A percentile compares a stretch with the other conserved stretches of the same genome.
Evolutionary conservation across 495 filamentous ascomycete species (phyloP).

Genomic region (Aspergillus heteromorphus): DNA sequence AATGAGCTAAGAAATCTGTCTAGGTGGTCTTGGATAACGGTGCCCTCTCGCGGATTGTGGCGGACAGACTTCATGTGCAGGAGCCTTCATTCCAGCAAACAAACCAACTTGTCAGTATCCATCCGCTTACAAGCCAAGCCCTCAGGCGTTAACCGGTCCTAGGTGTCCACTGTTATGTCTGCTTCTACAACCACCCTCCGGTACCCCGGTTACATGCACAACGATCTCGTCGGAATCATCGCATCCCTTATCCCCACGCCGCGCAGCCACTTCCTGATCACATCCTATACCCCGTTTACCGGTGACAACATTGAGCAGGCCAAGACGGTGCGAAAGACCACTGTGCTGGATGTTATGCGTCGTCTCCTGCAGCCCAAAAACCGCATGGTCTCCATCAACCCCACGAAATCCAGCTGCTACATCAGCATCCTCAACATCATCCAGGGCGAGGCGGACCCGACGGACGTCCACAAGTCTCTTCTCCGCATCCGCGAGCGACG

Average conservation of each 20-base stretch:
- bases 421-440: constrained; percentile 99
- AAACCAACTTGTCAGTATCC: constrained; percentile 71
- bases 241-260: constrained; percentile 94
- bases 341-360: constrained; percentile 95
- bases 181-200: constrained; percentile 92
- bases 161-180: constrained; percentile 96
- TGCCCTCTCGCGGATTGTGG: constrained; percentile 87
- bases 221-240: constrained; percentile 94
- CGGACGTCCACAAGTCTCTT: constrained; percentile 94
- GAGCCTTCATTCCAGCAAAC: constrained; percentile 94
- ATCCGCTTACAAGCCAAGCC: neutral
- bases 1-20: constrained; percentile 4
- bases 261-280: constrained; percentile 96
- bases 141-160: constrained; percentile 1
- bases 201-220: constrained; percentile 99
- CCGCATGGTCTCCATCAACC: constrained; percentile 94
- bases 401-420: constrained; percentile 95
- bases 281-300: constrained; percentile 95
- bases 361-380: constrained; percentile 95
- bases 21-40: constrained; percentile 94
- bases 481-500: constrained; percentile 92
- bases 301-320: constrained; percentile 92
- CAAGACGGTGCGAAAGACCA: constrained; percentile 95
- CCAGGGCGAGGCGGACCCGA: constrained; percentile 94
- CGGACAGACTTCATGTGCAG: constrained; percentile 88